phyloP scores from a whole-genome alignment of 2,329 filamentous ascomycete species.

The Orbilia ellipsospora region DNA sequence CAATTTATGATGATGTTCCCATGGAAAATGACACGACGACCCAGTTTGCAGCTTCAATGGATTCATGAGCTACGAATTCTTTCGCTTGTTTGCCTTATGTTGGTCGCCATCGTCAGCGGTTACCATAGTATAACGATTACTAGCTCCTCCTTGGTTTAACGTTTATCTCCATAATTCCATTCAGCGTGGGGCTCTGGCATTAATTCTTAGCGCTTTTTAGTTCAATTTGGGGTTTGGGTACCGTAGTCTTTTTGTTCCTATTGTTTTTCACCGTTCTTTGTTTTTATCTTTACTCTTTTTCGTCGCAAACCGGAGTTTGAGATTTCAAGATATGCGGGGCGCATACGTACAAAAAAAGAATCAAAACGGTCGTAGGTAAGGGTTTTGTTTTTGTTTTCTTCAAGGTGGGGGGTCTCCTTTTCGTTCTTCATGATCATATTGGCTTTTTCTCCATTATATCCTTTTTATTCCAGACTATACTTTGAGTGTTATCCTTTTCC shows the following conservation, averaged over 20 bases:
- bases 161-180: constrained; percentile 20
- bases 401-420: constrained; percentile 47
- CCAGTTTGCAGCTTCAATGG: constrained; percentile 50
- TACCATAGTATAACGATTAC: constrained; percentile 17
- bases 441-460: constrained; percentile 26
- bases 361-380: constrained; percentile 53
- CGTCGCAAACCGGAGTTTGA: constrained; percentile 55
- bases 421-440: not conserved
- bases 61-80: constrained; percentile 14
- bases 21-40: constrained; percentile 59
- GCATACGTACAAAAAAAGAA: constrained; percentile 49
- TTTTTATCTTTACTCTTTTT: constrained; percentile 55
- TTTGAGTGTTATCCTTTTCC: not conserved
- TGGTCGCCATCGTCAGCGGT: not conserved
- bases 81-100: not conserved
- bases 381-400: constrained; percentile 5
- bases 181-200: constrained; percentile 38
- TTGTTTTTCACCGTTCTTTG: constrained; percentile 42
- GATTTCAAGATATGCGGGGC: constrained; percentile 56
- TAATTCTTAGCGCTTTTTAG: constrained; percentile 51
- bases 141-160: not conserved
- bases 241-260: constrained; percentile 33
- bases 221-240: not conserved
- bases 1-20: constrained; percentile 56
- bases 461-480: constrained; percentile 1